phyloP scores from a whole-genome alignment of 495 filamentous ascomycete species.

The Podospora pseudocomata region DNA sequence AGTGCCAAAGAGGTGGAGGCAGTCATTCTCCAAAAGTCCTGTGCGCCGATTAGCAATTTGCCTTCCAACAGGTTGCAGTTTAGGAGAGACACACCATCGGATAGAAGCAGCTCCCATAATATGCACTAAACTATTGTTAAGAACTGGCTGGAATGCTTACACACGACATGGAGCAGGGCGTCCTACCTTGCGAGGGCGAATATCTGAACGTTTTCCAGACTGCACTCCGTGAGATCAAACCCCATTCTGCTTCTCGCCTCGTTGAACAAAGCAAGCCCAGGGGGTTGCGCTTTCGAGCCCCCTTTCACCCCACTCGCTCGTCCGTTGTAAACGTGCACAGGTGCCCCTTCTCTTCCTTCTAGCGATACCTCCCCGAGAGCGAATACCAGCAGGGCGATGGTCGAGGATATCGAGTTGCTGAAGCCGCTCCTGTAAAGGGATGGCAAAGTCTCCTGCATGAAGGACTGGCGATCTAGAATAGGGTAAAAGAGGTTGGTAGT shows the following conservation, averaged over 20 bases:
- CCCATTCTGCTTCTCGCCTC: constrained; percentile 57
- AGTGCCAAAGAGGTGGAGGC: constrained; percentile 51
- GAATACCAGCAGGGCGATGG: constrained; percentile 55
- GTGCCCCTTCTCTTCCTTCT: constrained; percentile 43
- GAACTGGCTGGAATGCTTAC: not conserved
- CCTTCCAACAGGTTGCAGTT: no score
- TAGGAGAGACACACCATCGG: constrained; percentile 41
- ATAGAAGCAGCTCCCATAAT: constrained; percentile 49
- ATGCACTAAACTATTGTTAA: constrained; percentile 39
- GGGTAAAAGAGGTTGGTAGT: constrained; percentile 55
- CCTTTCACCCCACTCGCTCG: constrained; percentile 52
- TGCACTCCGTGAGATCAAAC: constrained; percentile 52
- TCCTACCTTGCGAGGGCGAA: constrained; percentile 51
- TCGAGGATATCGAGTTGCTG: constrained; percentile 44
- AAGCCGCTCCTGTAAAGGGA: constrained; percentile 48
- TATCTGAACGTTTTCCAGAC: constrained; percentile 56
- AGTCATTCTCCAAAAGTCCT: constrained; percentile 59
- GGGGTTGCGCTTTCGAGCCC: constrained; percentile 46
- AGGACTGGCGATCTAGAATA: constrained; percentile 52
- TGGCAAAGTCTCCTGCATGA: constrained; percentile 45
- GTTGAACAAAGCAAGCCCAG: constrained; percentile 56
- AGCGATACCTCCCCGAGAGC: constrained; percentile 54
- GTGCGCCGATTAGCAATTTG: constrained; percentile 16
- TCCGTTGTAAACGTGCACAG: constrained; percentile 39
- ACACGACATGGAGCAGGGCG: not conserved